Evolutionary conservation across 352 stramenopile genomes (phyloP), one percentile per base, ranked within the genome.

Genomic region (Plasmopara halstedii): DNA sequence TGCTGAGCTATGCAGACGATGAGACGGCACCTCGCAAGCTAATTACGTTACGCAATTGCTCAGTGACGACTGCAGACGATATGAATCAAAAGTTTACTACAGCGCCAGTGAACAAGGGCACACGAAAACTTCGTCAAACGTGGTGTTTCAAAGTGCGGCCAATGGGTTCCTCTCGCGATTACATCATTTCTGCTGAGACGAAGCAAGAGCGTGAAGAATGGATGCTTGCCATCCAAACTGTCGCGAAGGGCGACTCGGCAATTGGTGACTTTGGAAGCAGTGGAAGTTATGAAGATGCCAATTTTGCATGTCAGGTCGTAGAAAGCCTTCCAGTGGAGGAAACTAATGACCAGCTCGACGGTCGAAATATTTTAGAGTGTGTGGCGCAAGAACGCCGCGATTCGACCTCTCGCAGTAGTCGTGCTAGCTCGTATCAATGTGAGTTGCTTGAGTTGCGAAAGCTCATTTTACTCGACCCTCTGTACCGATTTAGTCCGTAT

Each of bases 121-220:
- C 82, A 6, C 68, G 77, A 26, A 85, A 83, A 43, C 61, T 88
- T 34, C 68, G 75, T 13, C 77, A 91, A 40, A 94, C 79, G 15
- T 94, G 67, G 63, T 90, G 82, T 48, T 94, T 94, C 46, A 94
- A 94, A 42, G 73, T 93, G 22, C 67, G 69, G 3, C 73, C 76
- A 4, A 69, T 75, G 46, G 85, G 79, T 42, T 88, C 76, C 38
- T 84, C 70, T 17, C 73, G 77, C 31, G 77, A 90, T 27, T 93
- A 89, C 50, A 81, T 89, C 49, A 88, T 94, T 55, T 76, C 64
- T 34, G 79, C 82, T 8, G 77, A 88, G 36, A 94, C 82, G 1
- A 94, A 94, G 58, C 82, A 94, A 65, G 77, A 89, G 44, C 82
- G 82, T n/a, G 82, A 94, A 45, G 82, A 90, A 49, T 94, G 82